These are phyloP conservation scores for Fusarium cicatricum DNA, from an alignment of 2,329 filamentous ascomycete genomes.

Conservation along the genomic window DNA sequence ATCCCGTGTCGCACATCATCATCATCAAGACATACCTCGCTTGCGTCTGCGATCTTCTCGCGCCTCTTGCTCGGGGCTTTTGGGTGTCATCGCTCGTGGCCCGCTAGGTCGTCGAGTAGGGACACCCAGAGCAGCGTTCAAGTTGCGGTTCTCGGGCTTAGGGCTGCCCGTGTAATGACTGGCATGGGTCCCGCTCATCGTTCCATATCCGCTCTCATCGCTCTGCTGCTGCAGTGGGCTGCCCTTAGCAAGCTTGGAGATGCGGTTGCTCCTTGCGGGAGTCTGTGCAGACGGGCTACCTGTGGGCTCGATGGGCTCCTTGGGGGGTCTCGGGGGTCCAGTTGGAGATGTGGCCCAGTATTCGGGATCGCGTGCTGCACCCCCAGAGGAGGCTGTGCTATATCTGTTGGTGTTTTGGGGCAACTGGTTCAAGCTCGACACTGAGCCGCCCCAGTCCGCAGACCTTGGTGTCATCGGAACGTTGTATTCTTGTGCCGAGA, in stretches of 20 bases:
- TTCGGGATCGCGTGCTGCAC: slow-evolving; percentile 47
- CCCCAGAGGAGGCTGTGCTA: slow-evolving; percentile 54
- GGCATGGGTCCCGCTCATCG: slow-evolving; percentile 55
- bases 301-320: slow-evolving; percentile 63
- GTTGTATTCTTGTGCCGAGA: slow-evolving; percentile 74
- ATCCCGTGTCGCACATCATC: background rate
- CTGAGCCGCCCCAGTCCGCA: slow-evolving; percentile 69
- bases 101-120: slow-evolving; percentile 65
- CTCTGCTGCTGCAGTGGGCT: slow-evolving; percentile 66
- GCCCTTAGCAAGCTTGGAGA: slow-evolving; percentile 61
- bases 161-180: slow-evolving; percentile 64
- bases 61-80: slow-evolving; percentile 57
- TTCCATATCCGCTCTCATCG: slow-evolving; percentile 63
- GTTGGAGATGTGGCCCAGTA: slow-evolving; percentile 56
- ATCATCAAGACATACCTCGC: slow-evolving; percentile 56
- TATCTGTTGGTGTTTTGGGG: slow-evolving; percentile 57
- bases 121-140: slow-evolving; percentile 61
- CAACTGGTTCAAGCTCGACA: slow-evolving; percentile 65
- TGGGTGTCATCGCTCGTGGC: slow-evolving; percentile 68
- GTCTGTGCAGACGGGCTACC: slow-evolving; percentile 53
- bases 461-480: slow-evolving; percentile 67
- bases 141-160: slow-evolving; percentile 64
- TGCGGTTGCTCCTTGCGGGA: slow-evolving; percentile 56
- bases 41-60: slow-evolving; percentile 62
- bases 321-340: slow-evolving; percentile 67